These are phyloP conservation scores for Xanthoconium purpureum DNA, from an alignment of 768 basidiomycete genomes.

Conservation along the genomic window DNA sequence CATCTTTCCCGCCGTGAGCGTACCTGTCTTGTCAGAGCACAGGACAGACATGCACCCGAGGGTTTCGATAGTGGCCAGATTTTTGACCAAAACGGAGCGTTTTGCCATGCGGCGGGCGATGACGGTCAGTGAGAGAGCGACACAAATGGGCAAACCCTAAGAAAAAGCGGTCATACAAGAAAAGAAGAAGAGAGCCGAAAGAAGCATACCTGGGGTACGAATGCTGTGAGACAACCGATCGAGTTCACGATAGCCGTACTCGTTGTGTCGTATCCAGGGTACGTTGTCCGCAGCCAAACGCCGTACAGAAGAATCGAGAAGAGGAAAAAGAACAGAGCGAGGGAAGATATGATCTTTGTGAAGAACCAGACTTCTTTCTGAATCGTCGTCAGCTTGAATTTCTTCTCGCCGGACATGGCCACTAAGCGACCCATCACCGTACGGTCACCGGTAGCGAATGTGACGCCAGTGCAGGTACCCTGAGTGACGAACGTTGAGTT, in stretches of 20 bases:
- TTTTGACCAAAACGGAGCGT: constrained; percentile 46
- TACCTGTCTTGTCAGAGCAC: constrained; percentile 54
- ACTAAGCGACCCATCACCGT: constrained; percentile 52
- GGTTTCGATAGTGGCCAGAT: constrained; percentile 50
- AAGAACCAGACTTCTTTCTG: constrained; percentile 48
- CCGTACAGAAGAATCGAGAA: constrained; percentile 39
- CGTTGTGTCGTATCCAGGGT: constrained; percentile 32
- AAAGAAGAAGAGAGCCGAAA: not conserved
- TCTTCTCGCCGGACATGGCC: constrained; percentile 45
- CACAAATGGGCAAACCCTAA: constrained; percentile 37
- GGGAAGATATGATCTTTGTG: constrained; percentile 46
- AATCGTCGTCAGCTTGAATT: constrained; percentile 45
- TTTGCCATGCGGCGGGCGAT: constrained; percentile 46
- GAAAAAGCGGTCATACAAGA: not conserved
- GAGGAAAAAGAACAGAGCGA: constrained; percentile 39
- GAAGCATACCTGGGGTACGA: constrained; percentile 38
- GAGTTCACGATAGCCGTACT: constrained; percentile 37
- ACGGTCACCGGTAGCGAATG: constrained; percentile 41
- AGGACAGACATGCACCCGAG: constrained; percentile 50
- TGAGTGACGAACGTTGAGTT: constrained; percentile 42
- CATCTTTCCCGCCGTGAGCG: constrained; percentile 48
- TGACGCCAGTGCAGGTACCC: constrained; percentile 39
- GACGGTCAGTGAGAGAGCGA: constrained; percentile 51
- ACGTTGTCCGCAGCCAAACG: constrained; percentile 37
- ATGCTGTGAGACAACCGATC: constrained; percentile 37